Evolutionary conservation across 306 rosid species (phyloP), one percentile per base, ranked within the genome.

Genomic region (Gillenia trifoliata): DNA sequence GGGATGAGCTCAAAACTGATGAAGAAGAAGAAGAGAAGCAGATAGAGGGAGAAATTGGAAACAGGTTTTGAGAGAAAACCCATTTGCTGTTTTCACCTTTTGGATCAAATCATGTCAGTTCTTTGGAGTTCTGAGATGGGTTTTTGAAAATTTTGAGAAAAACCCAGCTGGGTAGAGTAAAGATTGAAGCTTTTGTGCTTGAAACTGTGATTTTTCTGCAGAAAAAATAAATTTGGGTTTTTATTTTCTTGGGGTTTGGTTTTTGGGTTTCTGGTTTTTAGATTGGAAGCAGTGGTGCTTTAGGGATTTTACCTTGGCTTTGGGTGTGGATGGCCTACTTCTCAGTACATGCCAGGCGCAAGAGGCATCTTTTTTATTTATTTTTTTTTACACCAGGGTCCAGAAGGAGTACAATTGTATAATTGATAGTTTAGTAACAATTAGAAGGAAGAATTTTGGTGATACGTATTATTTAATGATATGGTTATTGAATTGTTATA

Each of bases 71-170:
- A 70, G 6, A 75, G 82, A 81, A 79, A 81, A 59, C 90, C 92
- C 97, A 92, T 94, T 81, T 88, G 75, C 71, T 77, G 41, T 22
- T 30, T 74, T 17, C 20, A 47, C 12, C 38, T 68, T 30, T 63
- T 71, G 80, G 52, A 82, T 83, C 84, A 92, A 87, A 89, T 78
- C 88, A 87, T 90, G 78, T 81, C 84, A 80, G 72, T 71, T 41
- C 61, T 59, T 68, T 68, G 62, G 33, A 72, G 40, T 47, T 15
- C 64, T 76, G 20, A 22, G 72, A 65, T 41, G 72, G 6, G 73
- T 57, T 71, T 69, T 30, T 3, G 75, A 71, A 61, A 60, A 28
- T 12, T 81, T 64, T 74, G 68, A 62, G 80, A 76, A 71, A 54
- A 29, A 82, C 79, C 68, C 40, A 63, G 64, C 57, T 20, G 77